Evolutionary conservation across 345 rosid genomes (phyloP).

Genomic region (Microcos paniculata): DNA sequence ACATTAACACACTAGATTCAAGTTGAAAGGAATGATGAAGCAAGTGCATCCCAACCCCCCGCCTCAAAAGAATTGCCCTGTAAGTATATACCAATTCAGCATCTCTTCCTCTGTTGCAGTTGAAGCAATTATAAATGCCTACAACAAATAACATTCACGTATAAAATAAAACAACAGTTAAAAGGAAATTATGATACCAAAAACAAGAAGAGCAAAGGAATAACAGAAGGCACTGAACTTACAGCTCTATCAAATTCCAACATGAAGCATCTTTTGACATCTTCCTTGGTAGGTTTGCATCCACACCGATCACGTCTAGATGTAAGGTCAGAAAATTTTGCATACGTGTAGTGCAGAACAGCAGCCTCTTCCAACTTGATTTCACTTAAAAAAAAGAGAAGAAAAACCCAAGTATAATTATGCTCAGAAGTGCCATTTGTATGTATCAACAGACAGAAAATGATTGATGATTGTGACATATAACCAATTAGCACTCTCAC

Average conservation of each 20-base stretch:
- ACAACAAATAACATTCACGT: conserved; percentile 25
- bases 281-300: conserved; percentile 97
- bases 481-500: neutral
- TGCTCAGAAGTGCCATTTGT: neutral
- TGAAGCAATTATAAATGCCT: conserved; percentile 98
- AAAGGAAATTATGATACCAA: neutral
- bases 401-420: neutral
- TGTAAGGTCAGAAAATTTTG: conserved; percentile 90
- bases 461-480: neutral
- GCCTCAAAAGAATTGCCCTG: too few relatives aligned
- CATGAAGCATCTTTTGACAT: conserved; percentile 97
- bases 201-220: conserved; percentile 12
- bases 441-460: neutral
- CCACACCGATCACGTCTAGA: conserved; percentile 94
- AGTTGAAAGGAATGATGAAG: neutral
- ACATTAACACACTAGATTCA: neutral
- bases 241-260: conserved; percentile 94
- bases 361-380: conserved; percentile 95
- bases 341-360: conserved; percentile 87
- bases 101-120: conserved; percentile 93
- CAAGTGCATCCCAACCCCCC: neutral
- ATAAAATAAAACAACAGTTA: neutral
- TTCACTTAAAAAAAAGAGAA: conserved; percentile 49
- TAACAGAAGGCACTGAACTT: conserved; percentile 33
- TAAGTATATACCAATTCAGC: conserved; percentile 69